Base-by-base conservation (phyloP, 2,329 filamentous ascomycete genomes). In the Microcyclospora tardicrescens region DNA sequence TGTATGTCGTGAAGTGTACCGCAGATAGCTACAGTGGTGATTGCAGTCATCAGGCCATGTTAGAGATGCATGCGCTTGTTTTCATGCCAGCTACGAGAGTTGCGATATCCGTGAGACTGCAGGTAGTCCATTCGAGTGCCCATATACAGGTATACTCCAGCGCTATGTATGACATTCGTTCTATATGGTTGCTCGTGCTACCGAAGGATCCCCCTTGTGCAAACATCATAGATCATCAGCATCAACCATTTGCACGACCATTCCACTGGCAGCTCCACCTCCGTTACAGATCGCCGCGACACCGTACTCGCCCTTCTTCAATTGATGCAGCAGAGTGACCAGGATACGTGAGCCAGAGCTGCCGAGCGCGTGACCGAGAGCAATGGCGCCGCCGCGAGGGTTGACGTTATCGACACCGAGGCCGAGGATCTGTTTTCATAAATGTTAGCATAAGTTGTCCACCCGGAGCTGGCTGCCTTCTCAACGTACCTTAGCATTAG, bases 221-320 rank as follows among this genome's bases (percentile, higher is more conserved):
- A 4, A 8, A 24, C 30, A 32, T 42, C 28, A 48, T 24, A 62
- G 46, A 16, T 63, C 61, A 36, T 57, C 54, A 16, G 79, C 49
- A 89, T 71, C 52, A 78, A 61, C 56, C 43, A 54, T 78, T 64
- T 96, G 87, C 39, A 98, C 84, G 35, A 96, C 84, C 57, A 96
- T 72, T 0, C 87, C 91, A 9, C 84, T 89, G 1, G 89, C 84
- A 11, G 86, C 89, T 43, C 91, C 91, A 32, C 91, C 91, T 34
- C 91, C 91, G 55, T 98, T 98, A 67, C 91, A 96, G 44, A 98
- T 96, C 2, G 87, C 87, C 12, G 87, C 91, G 48, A 89, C 84
- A 38, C 91, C 91, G 58, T 95, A 96, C 65, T 98, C 84, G 28
- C 87, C 87, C 31, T 81, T 77, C 67, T 93, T 79, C 45, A 96